Percentiles rank a stretch among this genome's conserved stretches.
These are phyloP conservation scores for Sugiyamaella floridensis DNA, from an alignment of 805 yeast species.

Conservation along the genomic window DNA sequence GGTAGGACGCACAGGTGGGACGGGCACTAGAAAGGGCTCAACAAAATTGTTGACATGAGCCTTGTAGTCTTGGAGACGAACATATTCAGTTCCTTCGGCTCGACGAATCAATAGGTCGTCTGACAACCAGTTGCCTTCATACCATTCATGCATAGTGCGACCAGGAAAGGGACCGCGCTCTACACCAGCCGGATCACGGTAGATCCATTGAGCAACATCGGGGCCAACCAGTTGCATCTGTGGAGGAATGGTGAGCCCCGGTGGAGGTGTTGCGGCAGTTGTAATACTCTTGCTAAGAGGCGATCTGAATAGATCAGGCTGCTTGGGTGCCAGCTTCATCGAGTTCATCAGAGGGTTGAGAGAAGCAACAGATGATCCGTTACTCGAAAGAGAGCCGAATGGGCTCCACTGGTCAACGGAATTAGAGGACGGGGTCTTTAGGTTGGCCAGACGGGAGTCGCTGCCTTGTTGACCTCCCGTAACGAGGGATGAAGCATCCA, in stretches of 20 bases:
- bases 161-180: conserved; percentile 83
- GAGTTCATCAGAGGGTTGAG: background rate
- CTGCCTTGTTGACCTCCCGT: background rate
- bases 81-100: conserved; percentile 45
- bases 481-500: background rate
- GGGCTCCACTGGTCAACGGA: background rate
- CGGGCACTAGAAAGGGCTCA: conserved; percentile 58
- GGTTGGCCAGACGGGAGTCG: background rate
- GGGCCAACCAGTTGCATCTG: conserved; percentile 28
- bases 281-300: background rate
- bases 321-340: background rate
- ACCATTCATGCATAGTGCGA: conserved; percentile 73
- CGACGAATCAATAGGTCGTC: conserved; percentile 52
- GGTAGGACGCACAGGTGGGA: conserved; percentile 10
- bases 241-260: conserved; percentile 12
- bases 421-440: background rate
- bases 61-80: conserved; percentile 49
- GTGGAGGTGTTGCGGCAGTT: conserved; percentile 14
- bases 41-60: conserved; percentile 40
- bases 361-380: background rate
- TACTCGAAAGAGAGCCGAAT: background rate
- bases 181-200: conserved; percentile 60
- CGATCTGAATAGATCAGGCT: background rate
- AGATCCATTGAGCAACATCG: conserved; percentile 54
- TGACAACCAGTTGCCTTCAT: conserved; percentile 49